Evolutionary conservation across 352 stramenopile species (phyloP).

Genomic region (Phytophthora agathidicida): DNA sequence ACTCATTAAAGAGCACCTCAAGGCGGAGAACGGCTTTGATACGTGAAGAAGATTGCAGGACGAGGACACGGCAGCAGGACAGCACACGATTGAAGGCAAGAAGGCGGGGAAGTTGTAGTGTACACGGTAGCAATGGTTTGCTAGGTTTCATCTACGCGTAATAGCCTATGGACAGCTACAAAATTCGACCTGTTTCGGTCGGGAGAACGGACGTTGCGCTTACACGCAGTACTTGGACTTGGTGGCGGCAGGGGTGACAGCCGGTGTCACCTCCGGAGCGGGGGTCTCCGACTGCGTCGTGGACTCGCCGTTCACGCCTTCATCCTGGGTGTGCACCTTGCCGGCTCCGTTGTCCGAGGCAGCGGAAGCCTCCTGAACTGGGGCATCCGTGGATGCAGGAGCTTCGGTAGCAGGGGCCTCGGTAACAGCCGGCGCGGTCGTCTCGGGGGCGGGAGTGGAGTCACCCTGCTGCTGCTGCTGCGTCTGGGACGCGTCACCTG

Average conservation of each 20-base stretch:
- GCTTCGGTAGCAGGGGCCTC: constrained; percentile 14
- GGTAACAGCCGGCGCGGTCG: constrained; percentile 8
- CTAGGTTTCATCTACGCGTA: constrained; percentile 20
- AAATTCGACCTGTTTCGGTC: constrained; percentile 11
- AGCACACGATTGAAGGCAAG: not conserved
- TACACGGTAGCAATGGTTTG: constrained; percentile 21
- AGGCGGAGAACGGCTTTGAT: constrained; percentile 67
- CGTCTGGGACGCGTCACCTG: constrained; percentile 10
- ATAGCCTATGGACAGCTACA: constrained; percentile 24
- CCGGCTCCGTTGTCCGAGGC: constrained; percentile 24
- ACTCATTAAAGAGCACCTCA: constrained; percentile 94
- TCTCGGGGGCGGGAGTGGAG: constrained; percentile 16
- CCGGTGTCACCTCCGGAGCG: constrained; percentile 19
- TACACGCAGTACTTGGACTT: constrained; percentile 44
- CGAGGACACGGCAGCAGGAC: not conserved
- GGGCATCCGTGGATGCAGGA: constrained; percentile 25
- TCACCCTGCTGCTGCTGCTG: constrained; percentile 15
- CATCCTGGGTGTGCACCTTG: constrained; percentile 28
- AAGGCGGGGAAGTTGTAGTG: not conserved
- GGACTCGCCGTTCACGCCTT: constrained; percentile 15
- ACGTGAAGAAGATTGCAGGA: too few species aligned
- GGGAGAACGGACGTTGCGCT: constrained; percentile 6
- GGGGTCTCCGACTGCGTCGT: constrained; percentile 12
- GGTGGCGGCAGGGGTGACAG: constrained; percentile 19
- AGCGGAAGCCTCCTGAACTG: constrained; percentile 20